Evolutionary conservation across 2,329 filamentous ascomycete genomes (phyloP).

Genomic region (Colletotrichum salicis): DNA sequence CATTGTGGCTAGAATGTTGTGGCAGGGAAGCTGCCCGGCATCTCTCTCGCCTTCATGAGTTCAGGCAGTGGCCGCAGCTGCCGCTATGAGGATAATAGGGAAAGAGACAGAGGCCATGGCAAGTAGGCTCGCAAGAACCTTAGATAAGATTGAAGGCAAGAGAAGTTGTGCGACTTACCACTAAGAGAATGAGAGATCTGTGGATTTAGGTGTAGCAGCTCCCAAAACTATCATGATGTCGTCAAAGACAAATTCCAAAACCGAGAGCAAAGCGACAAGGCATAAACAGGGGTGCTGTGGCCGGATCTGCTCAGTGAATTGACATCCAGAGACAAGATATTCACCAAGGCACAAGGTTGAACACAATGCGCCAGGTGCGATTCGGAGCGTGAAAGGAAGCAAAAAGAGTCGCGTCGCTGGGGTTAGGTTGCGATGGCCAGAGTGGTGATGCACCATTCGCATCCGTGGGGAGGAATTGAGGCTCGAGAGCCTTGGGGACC

Average conservation of each 20-base stretch:
- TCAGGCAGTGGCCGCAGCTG: not conserved
- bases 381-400: constrained; percentile 21
- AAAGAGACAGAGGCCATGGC: not conserved
- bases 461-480: constrained; percentile 35
- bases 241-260: constrained; percentile 38
- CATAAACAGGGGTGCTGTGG: constrained; percentile 23
- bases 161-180: constrained; percentile 46
- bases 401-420: constrained; percentile 31
- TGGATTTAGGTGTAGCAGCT: constrained; percentile 42
- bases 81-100: not conserved
- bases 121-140: not conserved
- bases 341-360: constrained; percentile 26
- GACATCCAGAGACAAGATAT: constrained; percentile 22
- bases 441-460: constrained; percentile 35
- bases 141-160: not conserved
- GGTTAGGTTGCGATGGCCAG: constrained; percentile 31
- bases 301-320: constrained; percentile 22
- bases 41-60: not conserved
- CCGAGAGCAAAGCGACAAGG: constrained; percentile 31
- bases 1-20: not conserved
- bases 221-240: constrained; percentile 56
- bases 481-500: constrained; percentile 29
- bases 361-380: constrained; percentile 31
- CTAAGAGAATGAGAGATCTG: constrained; percentile 51
- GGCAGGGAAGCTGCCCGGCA: not conserved